Evolutionary conservation across 2,329 filamentous ascomycete genomes (phyloP), one percentile per base, ranked within the genome.

Genomic region (Fusarium mexicanum): DNA sequence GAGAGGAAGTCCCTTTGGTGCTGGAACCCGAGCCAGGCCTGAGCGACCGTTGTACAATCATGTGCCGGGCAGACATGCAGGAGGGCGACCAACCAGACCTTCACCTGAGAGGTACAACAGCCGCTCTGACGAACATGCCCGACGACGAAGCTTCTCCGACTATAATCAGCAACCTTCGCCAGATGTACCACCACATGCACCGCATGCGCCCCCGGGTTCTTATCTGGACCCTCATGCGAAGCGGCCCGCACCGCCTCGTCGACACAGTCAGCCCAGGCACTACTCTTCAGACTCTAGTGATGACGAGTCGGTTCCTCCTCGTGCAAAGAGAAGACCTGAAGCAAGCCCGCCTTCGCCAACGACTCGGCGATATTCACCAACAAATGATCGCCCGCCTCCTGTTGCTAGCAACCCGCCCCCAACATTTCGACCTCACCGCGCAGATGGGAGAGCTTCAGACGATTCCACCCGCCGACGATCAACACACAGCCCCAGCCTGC

Each of bases 61-160:
- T 48, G 82, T 84, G 8, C 83, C 82, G 8, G 81, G 84, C 40
- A 80, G 83, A 61, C 78, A 82, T 60, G 70, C 80, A 14, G 76
- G 80, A 47, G 79, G 75, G 47, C 81, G 79, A 41, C 76, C 79
- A 63, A 76, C 72, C 44, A 81, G 81, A 64, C 75, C 82, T 40
- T 82, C 81, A 10, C 79, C 83, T 17, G 82, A 84, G 43, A 78
- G 79, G 62, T 75, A 78, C 38, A 81, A 81, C 35, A 81, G 82
- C 37, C 81, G 84, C 12, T 79, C 83, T 14, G 85, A 86, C 22
- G 83, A 84, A 22, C 79, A 83, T n/a, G 79, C 77, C 18, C 83
- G 86, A 44, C 83, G 87, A 44, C 83, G 85, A 63, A 89, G 87
- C 79, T 86, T 87, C 77, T 88, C 87, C 7, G 88, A 89, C 64